A percentile compares a stretch with the other conserved stretches of the same genome.
Evolutionary conservation across 495 filamentous ascomycete species (phyloP).

Genomic region (Filosporella fistucella): DNA sequence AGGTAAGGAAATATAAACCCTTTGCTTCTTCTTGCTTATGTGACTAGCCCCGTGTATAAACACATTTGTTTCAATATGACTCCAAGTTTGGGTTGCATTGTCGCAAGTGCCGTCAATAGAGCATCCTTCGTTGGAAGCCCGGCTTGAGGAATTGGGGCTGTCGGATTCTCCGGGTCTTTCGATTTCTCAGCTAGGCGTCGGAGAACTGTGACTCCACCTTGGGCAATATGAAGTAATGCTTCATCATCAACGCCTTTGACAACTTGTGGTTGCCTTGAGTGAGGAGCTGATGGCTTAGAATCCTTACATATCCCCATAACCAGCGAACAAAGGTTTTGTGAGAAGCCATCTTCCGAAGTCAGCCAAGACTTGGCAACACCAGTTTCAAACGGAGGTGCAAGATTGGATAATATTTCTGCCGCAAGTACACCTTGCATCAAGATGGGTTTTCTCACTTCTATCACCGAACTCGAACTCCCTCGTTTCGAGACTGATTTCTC

Average conservation of each 20-base stretch:
- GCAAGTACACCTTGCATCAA: conserved; percentile 89
- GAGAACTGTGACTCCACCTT: conserved; percentile 66
- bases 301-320: conserved; percentile 65
- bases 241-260: conserved; percentile 33
- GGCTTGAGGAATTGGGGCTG: conserved; percentile 50
- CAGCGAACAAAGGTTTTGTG: conserved; percentile 68
- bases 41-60: conserved; percentile 62
- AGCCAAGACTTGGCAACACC: conserved; percentile 78
- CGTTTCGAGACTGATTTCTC: conserved; percentile 36
- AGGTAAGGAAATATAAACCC: no score
- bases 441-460: conserved; percentile 78
- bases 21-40: conserved; percentile 22
- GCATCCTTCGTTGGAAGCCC: conserved; percentile 66
- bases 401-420: conserved; percentile 78
- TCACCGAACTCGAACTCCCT: conserved; percentile 46
- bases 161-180: conserved; percentile 51
- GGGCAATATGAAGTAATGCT: conserved; percentile 56
- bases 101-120: conserved; percentile 63
- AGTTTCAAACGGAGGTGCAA: conserved; percentile 67
- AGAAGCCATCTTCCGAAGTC: conserved; percentile 79
- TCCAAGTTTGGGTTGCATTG: conserved; percentile 44
- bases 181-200: conserved; percentile 68
- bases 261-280: conserved; percentile 26
- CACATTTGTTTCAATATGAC: conserved; percentile 68
- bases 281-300: conserved; percentile 33